phyloP scores from a whole-genome alignment of 202 grass and related monocot genomes.

The Cymbopogon flexuosus region DNA sequence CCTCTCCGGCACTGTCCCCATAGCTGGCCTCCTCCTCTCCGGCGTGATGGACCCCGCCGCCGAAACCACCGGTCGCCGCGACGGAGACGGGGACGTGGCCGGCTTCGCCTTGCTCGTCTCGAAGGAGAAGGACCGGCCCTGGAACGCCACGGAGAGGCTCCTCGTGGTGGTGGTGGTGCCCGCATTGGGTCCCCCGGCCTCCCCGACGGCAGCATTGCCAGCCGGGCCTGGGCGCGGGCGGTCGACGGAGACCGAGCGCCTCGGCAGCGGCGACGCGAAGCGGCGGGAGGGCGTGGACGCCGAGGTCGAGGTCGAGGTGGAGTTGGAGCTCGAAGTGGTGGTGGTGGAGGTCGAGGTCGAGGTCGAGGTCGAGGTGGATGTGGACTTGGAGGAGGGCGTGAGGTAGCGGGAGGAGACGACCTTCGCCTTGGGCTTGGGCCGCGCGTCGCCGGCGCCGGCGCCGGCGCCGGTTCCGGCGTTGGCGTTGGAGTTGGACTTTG shows the following conservation, averaged over 20 bases:
- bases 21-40: slow-evolving; percentile 41
- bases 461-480: slow-evolving; percentile 9
- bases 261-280: slow-evolving; percentile 47
- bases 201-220: slow-evolving; percentile 27
- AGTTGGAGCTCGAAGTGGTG: slow-evolving; percentile 42
- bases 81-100: slow-evolving; percentile 52
- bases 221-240: slow-evolving; percentile 51
- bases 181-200: slow-evolving; percentile 38
- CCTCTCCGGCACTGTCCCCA: slow-evolving; percentile 37
- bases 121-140: slow-evolving; percentile 88
- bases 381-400: slow-evolving; percentile 51
- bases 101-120: slow-evolving; percentile 69
- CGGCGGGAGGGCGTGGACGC: slow-evolving; percentile 68
- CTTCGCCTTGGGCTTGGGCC: slow-evolving; percentile 44
- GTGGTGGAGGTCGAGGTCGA: slow-evolving; percentile 36
- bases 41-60: slow-evolving; percentile 46
- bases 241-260: slow-evolving; percentile 68
- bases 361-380: slow-evolving; percentile 28
- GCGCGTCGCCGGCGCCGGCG: slow-evolving; percentile 3
- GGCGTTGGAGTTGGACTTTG: slow-evolving; percentile 44
- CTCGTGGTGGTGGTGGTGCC: slow-evolving; percentile 64
- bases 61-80: slow-evolving; percentile 39
- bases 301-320: slow-evolving; percentile 43
- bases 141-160: slow-evolving; percentile 94
- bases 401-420: slow-evolving; percentile 67